Conservation (phyloP, 345 rosid genomes). For the Turnera subulata region DNA sequence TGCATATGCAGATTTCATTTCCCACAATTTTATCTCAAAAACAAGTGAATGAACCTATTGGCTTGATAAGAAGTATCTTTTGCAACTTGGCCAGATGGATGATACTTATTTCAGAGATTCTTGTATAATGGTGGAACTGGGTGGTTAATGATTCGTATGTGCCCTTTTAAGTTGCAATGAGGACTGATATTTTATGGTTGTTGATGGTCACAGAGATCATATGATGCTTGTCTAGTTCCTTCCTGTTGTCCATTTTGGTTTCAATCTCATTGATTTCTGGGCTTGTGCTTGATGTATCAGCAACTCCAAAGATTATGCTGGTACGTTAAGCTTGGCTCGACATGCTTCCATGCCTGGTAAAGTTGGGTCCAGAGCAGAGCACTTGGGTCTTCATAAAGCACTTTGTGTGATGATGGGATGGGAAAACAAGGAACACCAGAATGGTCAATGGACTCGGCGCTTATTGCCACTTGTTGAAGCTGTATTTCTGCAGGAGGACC, state of each 20-base stretch:
- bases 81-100: no score
- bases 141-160: not conserved
- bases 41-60: no score
- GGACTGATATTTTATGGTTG: not conserved
- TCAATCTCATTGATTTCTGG: conserved; percentile 5
- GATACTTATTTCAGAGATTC: not conserved
- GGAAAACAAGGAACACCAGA: conserved; percentile 17
- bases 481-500: conserved; percentile 41
- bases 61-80: no score
- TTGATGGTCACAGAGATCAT: not conserved
- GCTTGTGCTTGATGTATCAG: conserved; percentile 18
- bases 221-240: conserved; percentile 5
- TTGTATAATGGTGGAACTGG: no score
- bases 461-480: conserved; percentile 32
- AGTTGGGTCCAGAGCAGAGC: conserved; percentile 37
- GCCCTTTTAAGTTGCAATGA: not conserved
- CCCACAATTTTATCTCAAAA: no score
- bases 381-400: conserved; percentile 53
- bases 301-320: conserved; percentile 33
- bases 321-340: conserved; percentile 35
- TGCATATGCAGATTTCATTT: no score
- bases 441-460: conserved; percentile 27
- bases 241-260: not conserved
- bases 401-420: conserved; percentile 54
- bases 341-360: conserved; percentile 32